phyloP scores from a whole-genome alignment of 2,329 filamentous ascomycete species.

The Coniochaeta ligniaria region DNA sequence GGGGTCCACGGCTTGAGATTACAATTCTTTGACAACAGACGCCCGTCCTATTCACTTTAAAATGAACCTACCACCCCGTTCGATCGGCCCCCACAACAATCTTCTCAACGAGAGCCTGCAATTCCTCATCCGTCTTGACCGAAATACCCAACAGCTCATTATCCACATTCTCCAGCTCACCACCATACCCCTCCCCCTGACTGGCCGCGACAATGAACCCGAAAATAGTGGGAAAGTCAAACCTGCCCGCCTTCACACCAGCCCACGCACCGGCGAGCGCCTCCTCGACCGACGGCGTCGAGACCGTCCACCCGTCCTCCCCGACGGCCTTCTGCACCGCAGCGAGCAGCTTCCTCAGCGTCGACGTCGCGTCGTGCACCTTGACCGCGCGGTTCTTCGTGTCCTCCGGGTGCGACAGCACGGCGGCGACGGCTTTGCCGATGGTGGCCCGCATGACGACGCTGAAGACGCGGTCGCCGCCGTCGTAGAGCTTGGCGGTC shows the following conservation, averaged over 20 bases:
- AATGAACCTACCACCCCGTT: background rate
- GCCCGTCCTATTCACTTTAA: too few species aligned
- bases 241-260: background rate
- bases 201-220: constrained; percentile 20
- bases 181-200: constrained; percentile 23
- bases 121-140: background rate
- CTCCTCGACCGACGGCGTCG: constrained; percentile 30
- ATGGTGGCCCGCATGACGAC: constrained; percentile 41
- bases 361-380: constrained; percentile 45
- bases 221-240: constrained; percentile 20
- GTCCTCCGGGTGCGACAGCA: constrained; percentile 36
- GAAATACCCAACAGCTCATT: constrained; percentile 18
- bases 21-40: too few species aligned
- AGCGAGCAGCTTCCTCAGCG: constrained; percentile 46
- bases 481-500: constrained; percentile 46
- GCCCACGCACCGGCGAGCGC: constrained; percentile 25
- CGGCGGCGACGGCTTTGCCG: constrained; percentile 38
- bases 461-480: constrained; percentile 41
- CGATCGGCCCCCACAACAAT: background rate
- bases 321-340: background rate
- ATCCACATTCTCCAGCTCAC: constrained; percentile 13
- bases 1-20: too few species aligned
- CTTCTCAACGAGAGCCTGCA: background rate
- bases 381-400: constrained; percentile 51
- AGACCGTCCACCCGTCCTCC: constrained; percentile 42